Conservation (phyloP, 1,284 basidiomycete genomes). For the Volvariella surrecta region DNA sequence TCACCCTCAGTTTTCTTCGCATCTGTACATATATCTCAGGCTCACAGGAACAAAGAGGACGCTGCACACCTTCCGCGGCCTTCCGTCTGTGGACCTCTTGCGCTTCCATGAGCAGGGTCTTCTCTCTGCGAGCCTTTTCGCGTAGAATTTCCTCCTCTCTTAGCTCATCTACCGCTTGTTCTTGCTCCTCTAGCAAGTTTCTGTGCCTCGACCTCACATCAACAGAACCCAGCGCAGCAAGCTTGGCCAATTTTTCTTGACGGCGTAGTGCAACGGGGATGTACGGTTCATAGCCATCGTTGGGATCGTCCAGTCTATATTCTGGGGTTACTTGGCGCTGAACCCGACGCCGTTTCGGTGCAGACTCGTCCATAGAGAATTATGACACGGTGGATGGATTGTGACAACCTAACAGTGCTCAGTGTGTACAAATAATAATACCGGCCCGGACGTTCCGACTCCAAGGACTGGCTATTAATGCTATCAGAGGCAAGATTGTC, state of each 20-base stretch:
- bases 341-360: constrained; percentile 37
- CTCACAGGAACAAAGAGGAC: constrained; percentile 1
- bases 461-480: too few relatives aligned
- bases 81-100: constrained; percentile 85
- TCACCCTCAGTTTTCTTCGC: constrained; percentile 80
- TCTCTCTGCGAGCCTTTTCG: constrained; percentile 72
- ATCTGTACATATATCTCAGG: constrained; percentile 37
- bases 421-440: too few relatives aligned
- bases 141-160: constrained; percentile 66
- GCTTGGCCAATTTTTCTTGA: constrained; percentile 71
- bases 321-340: constrained; percentile 54
- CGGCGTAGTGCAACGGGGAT: constrained; percentile 83
- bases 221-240: constrained; percentile 53
- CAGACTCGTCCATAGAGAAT: too few relatives aligned
- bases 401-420: too few relatives aligned
- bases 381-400: too few relatives aligned
- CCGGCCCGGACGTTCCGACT: too few relatives aligned
- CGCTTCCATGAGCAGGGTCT: constrained; percentile 83
- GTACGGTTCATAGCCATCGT: constrained; percentile 75
- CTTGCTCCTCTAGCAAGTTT: constrained; percentile 40
- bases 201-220: constrained; percentile 32
- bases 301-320: constrained; percentile 56
- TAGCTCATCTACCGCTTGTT: constrained; percentile 67
- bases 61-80: constrained; percentile 65
- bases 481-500: not conserved